Base-by-base conservation (phyloP, 108 stramenopile genomes). In the Conticribra weissflogii region DNA sequence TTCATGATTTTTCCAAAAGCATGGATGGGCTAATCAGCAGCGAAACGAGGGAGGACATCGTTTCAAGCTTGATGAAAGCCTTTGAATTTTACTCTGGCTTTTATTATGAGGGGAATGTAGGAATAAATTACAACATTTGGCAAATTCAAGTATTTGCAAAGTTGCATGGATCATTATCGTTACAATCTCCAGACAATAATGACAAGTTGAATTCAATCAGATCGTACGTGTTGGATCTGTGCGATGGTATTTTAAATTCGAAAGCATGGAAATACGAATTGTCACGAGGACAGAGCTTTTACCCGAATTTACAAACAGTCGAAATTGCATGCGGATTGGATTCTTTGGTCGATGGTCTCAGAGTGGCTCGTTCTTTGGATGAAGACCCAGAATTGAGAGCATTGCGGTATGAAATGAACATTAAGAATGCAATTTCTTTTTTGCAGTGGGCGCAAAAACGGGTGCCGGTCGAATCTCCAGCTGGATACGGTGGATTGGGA, bases 41-140 rank as follows among this genome's bases (percentile, higher is more conserved):
- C 21, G 2, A 19, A 17, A 57, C 36, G 32, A 24, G 49, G 33
- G 16, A 72, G 21, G 33, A 41, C 29, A 76, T 84, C 41, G 41
- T 81, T 12, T 36, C 66, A 48, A 29, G 62, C 2, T 68, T 81
- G 72, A 15, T 65, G 23, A 52, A 47, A 14, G 83, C 83, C 0
- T 72, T 79, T 24, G 32, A 28, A 3, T 84, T 84, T 69, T 84
- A 84, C 46, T 77, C 58, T 12, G 22, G 64, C 1, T 68, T 62
- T 53, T 77, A 77, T 46, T 21, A 84, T 15, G 29, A 66, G 33
- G 75, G 63, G 16, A 56, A 65, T 33, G 36, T 71, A 14, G 83
- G 77, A 56, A 59, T 66, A 14, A 84, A 84, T 30, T 84, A 77
- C 41, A 77, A 80, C 51, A 84, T 84, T 48, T 84, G 83, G 83